These are phyloP conservation scores for Chimonanthus salicifolius DNA, from an alignment of 164 flowering plant genomes.

Conservation along the genomic window DNA sequence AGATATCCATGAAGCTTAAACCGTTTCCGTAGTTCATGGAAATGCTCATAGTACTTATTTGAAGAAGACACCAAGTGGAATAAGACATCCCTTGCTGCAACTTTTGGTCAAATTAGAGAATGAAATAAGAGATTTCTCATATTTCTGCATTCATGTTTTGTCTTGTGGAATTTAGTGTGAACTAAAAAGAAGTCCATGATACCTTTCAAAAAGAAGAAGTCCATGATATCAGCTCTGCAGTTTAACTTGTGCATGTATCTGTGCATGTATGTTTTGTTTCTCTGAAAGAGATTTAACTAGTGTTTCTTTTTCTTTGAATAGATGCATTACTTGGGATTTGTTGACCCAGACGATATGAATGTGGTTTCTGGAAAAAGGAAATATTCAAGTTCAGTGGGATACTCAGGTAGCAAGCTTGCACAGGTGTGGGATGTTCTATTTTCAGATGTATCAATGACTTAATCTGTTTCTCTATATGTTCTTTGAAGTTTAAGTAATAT, in stretches of 20 bases:
- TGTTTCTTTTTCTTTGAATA: constrained; percentile 16
- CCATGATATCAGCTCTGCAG: neutral
- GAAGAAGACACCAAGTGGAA: too few relatives aligned
- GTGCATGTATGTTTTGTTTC: too few relatives aligned
- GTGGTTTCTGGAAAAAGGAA: constrained; percentile 8
- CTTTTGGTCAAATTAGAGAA: neutral
- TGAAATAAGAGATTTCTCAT: neutral
- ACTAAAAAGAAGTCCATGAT: too few relatives aligned
- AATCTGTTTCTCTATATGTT: neutral
- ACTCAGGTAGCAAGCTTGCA: constrained; percentile 85
- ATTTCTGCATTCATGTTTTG: too few relatives aligned
- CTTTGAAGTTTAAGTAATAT: neutral
- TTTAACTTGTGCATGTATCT: too few relatives aligned
- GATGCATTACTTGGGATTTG: constrained; percentile 32
- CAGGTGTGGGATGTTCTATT: constrained; percentile 44
- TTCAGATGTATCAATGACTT: neutral
- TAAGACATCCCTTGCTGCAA: too few relatives aligned
- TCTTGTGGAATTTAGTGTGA: too few relatives aligned
- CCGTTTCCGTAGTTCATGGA: neutral
- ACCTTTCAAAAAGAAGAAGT: too few relatives aligned
- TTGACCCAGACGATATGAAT: neutral
- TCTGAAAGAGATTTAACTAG: neutral
- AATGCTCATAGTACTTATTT: neutral
- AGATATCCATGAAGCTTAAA: neutral
- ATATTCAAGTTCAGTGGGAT: neutral